phyloP scores from a whole-genome alignment of 2,329 filamentous ascomycete species.

The Chalaropsis thielavioides region DNA sequence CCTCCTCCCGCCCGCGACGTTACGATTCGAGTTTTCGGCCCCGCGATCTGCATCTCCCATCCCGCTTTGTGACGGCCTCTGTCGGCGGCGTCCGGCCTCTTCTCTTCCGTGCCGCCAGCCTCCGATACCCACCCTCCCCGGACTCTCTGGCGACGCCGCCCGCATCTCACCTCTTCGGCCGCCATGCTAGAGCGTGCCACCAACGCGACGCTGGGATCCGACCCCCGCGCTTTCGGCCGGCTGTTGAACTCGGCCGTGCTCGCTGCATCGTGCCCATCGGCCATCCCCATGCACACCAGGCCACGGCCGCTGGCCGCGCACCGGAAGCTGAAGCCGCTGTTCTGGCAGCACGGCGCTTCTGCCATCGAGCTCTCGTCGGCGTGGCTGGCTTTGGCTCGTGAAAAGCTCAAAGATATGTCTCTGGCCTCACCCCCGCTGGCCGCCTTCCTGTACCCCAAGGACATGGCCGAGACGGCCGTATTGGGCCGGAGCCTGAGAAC shows the following conservation, averaged over 20 bases:
- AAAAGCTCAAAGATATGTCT: background rate
- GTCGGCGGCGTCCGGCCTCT: background rate
- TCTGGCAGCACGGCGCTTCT: constrained; percentile 17
- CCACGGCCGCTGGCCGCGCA: constrained; percentile 5
- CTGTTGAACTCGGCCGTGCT: constrained; percentile 13
- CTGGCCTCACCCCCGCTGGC: background rate
- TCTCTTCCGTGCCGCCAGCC: background rate
- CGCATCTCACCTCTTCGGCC: background rate
- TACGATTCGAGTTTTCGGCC: background rate
- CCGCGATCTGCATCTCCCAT: background rate
- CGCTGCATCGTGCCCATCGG: constrained; percentile 4
- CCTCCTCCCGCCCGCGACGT: too few species aligned
- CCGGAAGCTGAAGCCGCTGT: constrained; percentile 13
- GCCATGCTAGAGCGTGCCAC: constrained; percentile 18
- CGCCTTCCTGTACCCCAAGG: constrained; percentile 8
- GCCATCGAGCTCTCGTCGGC: constrained; percentile 15
- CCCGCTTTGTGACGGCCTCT: background rate
- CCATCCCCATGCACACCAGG: background rate
- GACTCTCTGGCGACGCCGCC: too few species aligned
- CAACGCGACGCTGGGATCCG: constrained; percentile 6
- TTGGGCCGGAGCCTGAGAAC: background rate
- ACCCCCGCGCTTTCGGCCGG: constrained; percentile 10
- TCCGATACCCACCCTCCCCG: background rate
- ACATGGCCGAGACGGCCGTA: background rate
- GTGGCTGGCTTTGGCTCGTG: constrained; percentile 12